Base-by-base conservation (phyloP, 371 early-diverging fungal species). In the Neoconidiobolus thromboides region DNA sequence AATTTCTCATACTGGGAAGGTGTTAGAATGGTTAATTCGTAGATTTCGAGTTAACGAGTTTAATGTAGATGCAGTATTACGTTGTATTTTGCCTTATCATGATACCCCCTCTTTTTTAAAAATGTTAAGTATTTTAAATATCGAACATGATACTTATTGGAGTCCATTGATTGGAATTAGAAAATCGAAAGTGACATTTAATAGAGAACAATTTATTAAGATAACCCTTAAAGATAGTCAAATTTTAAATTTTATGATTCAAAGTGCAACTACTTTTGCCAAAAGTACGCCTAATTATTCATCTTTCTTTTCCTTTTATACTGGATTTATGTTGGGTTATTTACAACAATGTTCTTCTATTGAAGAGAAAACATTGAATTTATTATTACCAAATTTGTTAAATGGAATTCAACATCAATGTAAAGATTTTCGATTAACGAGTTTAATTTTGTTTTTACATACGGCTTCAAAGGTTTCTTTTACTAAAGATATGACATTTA, bases 11-110 rank as follows among this genome's bases (percentile, higher is more conserved):
- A 80, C 93, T 1, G 85, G 86, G 57, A 91, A 91, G 67, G 86
- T 82, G 0, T 65, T 94, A 15, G 97, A 96, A 71, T 96, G 93
- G 87, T 77, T 96, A 54, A 72, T 95, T 26, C 80, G 93, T 54
- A 80, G 93, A 43, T 94, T 93, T 76, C 76, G 86, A 51, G 79
- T 89, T 61, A 74, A 96, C 58, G 84, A 89, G 66, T 82, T 83
- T 71, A 96, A 94, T 62, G 73, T 89, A 10, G 84, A 88, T 58
- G 78, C 77, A 0, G 62, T 93, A 2, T 60, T 96, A 12, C 77
- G 73, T 14, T 81, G 85, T 57, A 75, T 92, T 36, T 61, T 94
- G 61, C 96, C 96, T 3, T 96, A 89, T 71, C 93, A 96, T 61
- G 92, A 91, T 65, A 90, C 93, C 0, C 79, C 82, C 60, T 79